Conservation (phyloP, 2,329 filamentous ascomycete genomes). For the Talaromyces sp. region DNA sequence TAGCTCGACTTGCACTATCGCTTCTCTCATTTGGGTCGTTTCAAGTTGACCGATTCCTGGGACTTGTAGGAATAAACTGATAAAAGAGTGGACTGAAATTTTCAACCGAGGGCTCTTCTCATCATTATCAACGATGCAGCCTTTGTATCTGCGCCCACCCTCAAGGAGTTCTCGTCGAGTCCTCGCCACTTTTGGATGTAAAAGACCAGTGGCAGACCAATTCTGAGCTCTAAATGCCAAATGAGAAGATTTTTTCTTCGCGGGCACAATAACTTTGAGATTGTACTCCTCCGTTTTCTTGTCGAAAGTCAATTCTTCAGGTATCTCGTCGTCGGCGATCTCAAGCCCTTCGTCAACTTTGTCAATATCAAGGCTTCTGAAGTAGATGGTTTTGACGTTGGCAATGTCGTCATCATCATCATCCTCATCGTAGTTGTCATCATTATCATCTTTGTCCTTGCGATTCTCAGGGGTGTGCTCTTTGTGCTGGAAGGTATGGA, state of each 20-base stretch:
- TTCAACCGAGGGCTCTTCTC: not conserved
- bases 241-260: not conserved
- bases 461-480: not conserved
- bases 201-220: not conserved
- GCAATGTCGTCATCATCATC: not conserved
- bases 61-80: no score
- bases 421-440: not conserved
- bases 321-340: not conserved
- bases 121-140: not conserved
- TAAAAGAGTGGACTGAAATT: no score
- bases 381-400: not conserved
- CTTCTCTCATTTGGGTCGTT: no score
- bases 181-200: not conserved
- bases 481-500: no score
- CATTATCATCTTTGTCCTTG: not conserved
- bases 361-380: not conserved
- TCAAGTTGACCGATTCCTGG: no score
- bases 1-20: not conserved
- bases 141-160: not conserved
- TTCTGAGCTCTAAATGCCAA: not conserved
- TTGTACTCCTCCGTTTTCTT: not conserved
- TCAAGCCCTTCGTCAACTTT: constrained; percentile 1
- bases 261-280: not conserved
- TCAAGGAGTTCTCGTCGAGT: not conserved
- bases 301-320: not conserved